These are phyloP conservation scores for Cicer bijugum DNA, from an alignment of 306 rosid genomes.

Conservation along the genomic window DNA sequence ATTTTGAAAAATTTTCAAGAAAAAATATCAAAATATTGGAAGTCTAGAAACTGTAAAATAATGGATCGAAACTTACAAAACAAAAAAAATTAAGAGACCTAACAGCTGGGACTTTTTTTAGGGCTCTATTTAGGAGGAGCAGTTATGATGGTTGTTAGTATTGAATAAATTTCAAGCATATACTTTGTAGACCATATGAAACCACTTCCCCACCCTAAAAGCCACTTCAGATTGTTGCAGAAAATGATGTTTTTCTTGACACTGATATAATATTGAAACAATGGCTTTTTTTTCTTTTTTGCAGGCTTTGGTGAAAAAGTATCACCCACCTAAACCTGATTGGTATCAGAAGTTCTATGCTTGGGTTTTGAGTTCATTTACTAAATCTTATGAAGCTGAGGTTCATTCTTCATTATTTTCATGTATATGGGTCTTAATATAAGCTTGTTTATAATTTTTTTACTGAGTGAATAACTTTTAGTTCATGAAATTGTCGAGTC, in stretches of 20 bases:
- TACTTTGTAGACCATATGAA: not conserved
- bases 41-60: too few species aligned
- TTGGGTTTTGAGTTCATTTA: constrained; percentile 51
- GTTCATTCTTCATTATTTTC: constrained; percentile 47
- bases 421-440: constrained; percentile 8
- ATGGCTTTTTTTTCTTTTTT: not conserved
- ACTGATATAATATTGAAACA: not conserved
- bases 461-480: not conserved
- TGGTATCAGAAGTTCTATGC: constrained; percentile 89
- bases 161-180: not conserved
- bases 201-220: not conserved
- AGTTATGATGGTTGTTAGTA: too few species aligned
- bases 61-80: too few species aligned
- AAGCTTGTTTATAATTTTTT: not conserved
- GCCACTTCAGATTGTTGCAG: not conserved
- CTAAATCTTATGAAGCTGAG: constrained; percentile 70
- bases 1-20: too few species aligned
- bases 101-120: too few species aligned
- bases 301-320: constrained; percentile 60
- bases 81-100: too few species aligned
- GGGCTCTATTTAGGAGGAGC: too few species aligned
- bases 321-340: constrained; percentile 75
- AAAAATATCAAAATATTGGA: too few species aligned
- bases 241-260: constrained; percentile 16
- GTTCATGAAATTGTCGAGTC: not conserved